These are phyloP conservation scores for Exophiala aquamarina DNA, from an alignment of 2,329 filamentous ascomycete genomes.

Conservation along the genomic window DNA sequence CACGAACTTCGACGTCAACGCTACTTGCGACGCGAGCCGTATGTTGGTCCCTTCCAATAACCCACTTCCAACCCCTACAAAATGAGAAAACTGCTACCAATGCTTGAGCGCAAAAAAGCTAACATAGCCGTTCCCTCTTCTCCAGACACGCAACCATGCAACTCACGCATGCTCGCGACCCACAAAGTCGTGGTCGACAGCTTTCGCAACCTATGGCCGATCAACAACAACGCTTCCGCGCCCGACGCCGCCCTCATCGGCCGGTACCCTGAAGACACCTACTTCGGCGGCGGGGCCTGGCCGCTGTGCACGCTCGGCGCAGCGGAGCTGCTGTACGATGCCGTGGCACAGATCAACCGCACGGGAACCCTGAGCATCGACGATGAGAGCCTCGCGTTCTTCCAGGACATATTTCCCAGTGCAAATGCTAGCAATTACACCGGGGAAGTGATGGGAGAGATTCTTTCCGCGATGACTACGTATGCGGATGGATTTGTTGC, in stretches of 20 bases:
- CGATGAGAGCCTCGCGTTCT: slow-evolving; percentile 67
- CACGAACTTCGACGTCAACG: slow-evolving; percentile 67
- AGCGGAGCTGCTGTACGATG: slow-evolving; percentile 76
- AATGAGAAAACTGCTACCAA: too few species aligned
- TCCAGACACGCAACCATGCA: slow-evolving; percentile 66
- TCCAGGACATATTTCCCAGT: slow-evolving; percentile 62
- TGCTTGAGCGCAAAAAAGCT: too few species aligned
- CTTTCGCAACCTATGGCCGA: slow-evolving; percentile 68
- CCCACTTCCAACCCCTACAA: too few species aligned
- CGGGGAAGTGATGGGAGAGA: slow-evolving; percentile 45
- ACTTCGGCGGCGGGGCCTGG: slow-evolving; percentile 79
- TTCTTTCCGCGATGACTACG: slow-evolving; percentile 59
- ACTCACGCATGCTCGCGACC: slow-evolving; percentile 65
- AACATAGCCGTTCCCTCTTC: too few species aligned
- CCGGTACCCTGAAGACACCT: slow-evolving; percentile 70
- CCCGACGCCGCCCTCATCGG: slow-evolving; percentile 64
- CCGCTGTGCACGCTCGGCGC: slow-evolving; percentile 73
- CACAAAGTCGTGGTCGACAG: slow-evolving; percentile 74
- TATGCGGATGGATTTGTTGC: slow-evolving; percentile 60
- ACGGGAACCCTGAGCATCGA: slow-evolving; percentile 66
- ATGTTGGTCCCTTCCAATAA: not conserved
- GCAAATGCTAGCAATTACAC: slow-evolving; percentile 63
- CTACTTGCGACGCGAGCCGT: slow-evolving; percentile 64
- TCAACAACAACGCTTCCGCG: slow-evolving; percentile 66
- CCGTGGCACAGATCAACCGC: slow-evolving; percentile 68